Conservation (phyloP, 345 rosid genomes). For the Corchorus capsularis region DNA sequence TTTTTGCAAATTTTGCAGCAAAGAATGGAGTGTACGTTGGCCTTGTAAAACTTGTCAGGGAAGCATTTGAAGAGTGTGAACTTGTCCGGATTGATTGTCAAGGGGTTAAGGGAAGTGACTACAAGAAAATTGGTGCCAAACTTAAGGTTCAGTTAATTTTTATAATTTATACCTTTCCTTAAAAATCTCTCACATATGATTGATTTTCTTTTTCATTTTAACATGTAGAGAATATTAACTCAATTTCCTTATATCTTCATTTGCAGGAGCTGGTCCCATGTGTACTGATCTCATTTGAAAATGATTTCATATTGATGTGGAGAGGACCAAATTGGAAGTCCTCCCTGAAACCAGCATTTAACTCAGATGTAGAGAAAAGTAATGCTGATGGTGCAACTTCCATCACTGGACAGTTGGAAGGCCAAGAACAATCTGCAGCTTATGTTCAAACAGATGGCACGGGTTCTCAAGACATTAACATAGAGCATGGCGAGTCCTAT, state of each 20-base stretch:
- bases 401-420: slow-evolving; percentile 29
- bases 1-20: slow-evolving; percentile 42
- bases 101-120: slow-evolving; percentile 80
- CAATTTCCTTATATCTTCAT: neutral
- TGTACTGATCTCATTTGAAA: slow-evolving; percentile 76
- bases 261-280: slow-evolving; percentile 89
- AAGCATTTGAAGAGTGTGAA: slow-evolving; percentile 95
- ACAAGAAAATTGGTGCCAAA: slow-evolving; percentile 82
- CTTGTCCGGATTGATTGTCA: slow-evolving; percentile 79
- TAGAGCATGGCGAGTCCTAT: slow-evolving; percentile 20
- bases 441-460: slow-evolving; percentile 18
- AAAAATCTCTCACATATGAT: neutral
- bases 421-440: slow-evolving; percentile 24
- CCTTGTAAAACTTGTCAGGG: slow-evolving; percentile 65
- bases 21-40: slow-evolving; percentile 84
- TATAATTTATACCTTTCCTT: neutral
- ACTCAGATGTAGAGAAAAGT: neutral
- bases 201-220: neutral
- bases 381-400: slow-evolving; percentile 25
- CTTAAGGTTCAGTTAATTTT: slow-evolving; percentile 60
- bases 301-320: slow-evolving; percentile 82
- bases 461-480: slow-evolving; percentile 28
- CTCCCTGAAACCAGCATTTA: slow-evolving; percentile 32
- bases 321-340: slow-evolving; percentile 81
- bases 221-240: neutral